These are phyloP conservation scores for Marasmius tenuissimus DNA, from an alignment of 1,284 basidiomycete species.

Conservation along the genomic window DNA sequence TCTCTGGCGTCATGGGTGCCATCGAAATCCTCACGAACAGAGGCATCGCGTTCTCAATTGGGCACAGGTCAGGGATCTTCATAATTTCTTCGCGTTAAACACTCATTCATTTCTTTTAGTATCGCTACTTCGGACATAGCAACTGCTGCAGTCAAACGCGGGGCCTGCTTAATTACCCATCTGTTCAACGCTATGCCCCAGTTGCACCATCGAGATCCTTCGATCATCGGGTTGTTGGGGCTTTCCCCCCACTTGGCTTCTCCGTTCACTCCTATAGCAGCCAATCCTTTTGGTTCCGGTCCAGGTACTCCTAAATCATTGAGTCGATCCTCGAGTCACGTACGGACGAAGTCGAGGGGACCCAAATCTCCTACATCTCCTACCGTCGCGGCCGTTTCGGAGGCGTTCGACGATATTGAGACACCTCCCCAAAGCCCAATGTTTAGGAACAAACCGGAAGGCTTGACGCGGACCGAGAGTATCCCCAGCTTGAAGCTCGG, in stretches of 20 bases:
- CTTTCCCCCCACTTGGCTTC: constrained; percentile 64
- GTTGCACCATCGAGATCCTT: constrained; percentile 81
- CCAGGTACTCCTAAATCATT: constrained; percentile 9
- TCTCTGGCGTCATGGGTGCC: constrained; percentile 75
- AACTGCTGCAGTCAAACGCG: constrained; percentile 62
- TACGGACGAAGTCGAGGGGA: constrained; percentile 10
- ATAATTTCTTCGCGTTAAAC: background rate
- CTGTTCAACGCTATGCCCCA: constrained; percentile 93
- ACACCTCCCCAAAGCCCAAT: constrained; percentile 63
- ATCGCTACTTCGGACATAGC: constrained; percentile 69
- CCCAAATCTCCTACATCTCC: constrained; percentile 1
- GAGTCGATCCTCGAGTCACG: constrained; percentile 14
- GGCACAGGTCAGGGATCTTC: constrained; percentile 67
- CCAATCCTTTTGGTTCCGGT: constrained; percentile 19
- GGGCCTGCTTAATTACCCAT: constrained; percentile 86
- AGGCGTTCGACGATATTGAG: constrained; percentile 63
- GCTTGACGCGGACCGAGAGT: constrained; percentile 24
- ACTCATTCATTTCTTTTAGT: constrained; percentile 30
- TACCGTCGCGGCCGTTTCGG: constrained; percentile 33
- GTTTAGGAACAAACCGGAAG: constrained; percentile 12
- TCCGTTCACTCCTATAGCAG: constrained; percentile 27
- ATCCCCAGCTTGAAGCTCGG: constrained; percentile 8
- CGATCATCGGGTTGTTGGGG: constrained; percentile 85
- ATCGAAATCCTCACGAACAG: constrained; percentile 60
- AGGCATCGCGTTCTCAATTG: constrained; percentile 81